Evolutionary conservation across 441 rosid genomes (phyloP), one percentile per base, ranked within the genome.

Genomic region (Erodium moschatum): DNA sequence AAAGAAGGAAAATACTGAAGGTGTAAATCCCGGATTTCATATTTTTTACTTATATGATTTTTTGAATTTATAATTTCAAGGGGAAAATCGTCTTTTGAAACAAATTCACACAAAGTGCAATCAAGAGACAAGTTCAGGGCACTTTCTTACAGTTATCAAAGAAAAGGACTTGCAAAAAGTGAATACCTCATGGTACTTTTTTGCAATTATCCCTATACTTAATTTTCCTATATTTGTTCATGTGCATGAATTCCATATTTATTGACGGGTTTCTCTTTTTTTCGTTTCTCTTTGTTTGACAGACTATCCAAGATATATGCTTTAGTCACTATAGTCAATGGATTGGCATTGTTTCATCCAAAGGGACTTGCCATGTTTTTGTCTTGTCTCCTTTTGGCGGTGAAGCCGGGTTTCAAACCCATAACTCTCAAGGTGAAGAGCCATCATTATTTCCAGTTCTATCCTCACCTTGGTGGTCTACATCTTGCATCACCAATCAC

Each of bases 261-360:
- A 20, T 38, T 74, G 42, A 64, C 69, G 31, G 68, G 58, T 38
- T 12, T 70, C 76, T 70, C 74, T 16, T 67, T 29, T 16, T 54
- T 72, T 33, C 64, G 6, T 63, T 12, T 75, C 21, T 64, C 13
- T 72, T 74, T 70, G 67, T 74, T 72, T 13, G 65, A 65, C 90
- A 91, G 97, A 90, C 91, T 46, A 89, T 94, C 75, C 96, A 94
- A 80, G 97, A 91, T 77, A 87, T 94, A 73, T 83, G 97, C 84
- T 94, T 94, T 76, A 89, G 97, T 24, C 27, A 24, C 27, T 24
- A 24, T 24, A 24, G 27, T 24, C 27, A 24, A 24, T 24, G 27
- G 27, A 78, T 94, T 77, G 89, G 93, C 15, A 82, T 89, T 77
- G 89, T 91, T 72, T 87, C 98, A 66, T 86, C 96, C 10, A 81